These are phyloP conservation scores for Hyphodiscus sp. DNA, from an alignment of 2,329 filamentous ascomycete genomes.

Conservation along the genomic window DNA sequence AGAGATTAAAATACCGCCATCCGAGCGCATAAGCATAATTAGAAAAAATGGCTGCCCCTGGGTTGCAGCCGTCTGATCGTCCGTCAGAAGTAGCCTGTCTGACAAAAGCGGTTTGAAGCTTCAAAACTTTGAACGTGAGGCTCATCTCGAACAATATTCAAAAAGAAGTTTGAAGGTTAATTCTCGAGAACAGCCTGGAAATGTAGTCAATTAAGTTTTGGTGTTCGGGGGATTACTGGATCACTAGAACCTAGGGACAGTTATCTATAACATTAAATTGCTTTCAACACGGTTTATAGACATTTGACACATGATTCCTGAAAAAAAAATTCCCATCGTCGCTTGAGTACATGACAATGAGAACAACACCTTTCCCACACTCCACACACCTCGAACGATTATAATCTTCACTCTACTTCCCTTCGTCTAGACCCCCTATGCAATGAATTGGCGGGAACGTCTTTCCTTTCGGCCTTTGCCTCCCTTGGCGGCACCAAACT, in stretches of 20 bases:
- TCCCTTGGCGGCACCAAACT: slow-evolving; percentile 3
- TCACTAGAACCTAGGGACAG: not conserved
- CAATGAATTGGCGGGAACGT: slow-evolving; percentile 18
- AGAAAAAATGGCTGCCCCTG: not conserved
- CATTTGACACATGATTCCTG: slow-evolving; percentile 9
- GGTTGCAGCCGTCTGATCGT: slow-evolving; percentile 6
- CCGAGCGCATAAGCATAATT: slow-evolving; percentile 1
- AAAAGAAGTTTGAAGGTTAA: no score
- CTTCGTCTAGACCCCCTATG: slow-evolving; percentile 13
- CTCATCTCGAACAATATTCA: not conserved
- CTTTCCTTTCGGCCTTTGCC: slow-evolving; percentile 4
- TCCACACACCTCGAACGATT: slow-evolving; percentile 14
- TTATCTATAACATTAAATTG: slow-evolving; percentile 13
- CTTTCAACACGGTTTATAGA: slow-evolving; percentile 14
- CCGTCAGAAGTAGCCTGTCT: not conserved
- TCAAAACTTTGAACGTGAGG: no score
- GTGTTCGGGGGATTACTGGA: not conserved
- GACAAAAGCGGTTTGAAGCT: not conserved
- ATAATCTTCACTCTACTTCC: slow-evolving; percentile 3
- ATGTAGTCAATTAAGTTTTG: not conserved
- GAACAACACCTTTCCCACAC: slow-evolving; percentile 11
- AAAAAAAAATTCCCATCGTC: slow-evolving; percentile 9
- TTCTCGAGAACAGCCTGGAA: no score
- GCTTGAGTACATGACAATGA: slow-evolving; percentile 7
- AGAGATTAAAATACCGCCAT: not conserved